Conservation (phyloP, 2,329 filamentous ascomycete genomes). For the Lecanicillium sp. region DNA sequence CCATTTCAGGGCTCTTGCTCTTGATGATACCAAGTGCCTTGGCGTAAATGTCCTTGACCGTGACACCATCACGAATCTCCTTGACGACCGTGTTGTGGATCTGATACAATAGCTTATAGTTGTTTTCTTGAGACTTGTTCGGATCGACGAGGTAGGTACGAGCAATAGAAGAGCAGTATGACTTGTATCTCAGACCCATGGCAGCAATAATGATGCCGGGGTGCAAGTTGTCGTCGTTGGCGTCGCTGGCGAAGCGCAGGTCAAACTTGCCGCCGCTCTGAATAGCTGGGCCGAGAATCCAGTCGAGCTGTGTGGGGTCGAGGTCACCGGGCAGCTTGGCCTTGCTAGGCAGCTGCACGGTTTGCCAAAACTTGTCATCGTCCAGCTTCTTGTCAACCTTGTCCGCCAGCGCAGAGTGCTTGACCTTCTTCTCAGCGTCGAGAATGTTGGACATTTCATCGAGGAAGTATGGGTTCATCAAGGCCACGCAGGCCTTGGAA, state of each 20-base stretch:
- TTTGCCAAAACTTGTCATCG: constrained; percentile 88
- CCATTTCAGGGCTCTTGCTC: constrained; percentile 87
- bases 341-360: constrained; percentile 58
- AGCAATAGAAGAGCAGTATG: constrained; percentile 86
- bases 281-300: constrained; percentile 83
- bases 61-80: constrained; percentile 78
- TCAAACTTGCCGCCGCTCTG: constrained; percentile 97
- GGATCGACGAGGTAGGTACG: constrained; percentile 95
- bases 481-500: constrained; percentile 84
- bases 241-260: constrained; percentile 68
- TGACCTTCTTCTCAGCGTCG: constrained; percentile 95
- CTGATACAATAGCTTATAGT: constrained; percentile 80
- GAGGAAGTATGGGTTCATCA: constrained; percentile 95
- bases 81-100: constrained; percentile 88
- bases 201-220: constrained; percentile 90
- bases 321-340: constrained; percentile 80
- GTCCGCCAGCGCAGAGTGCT: constrained; percentile 76
- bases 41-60: constrained; percentile 83
- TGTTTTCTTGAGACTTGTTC: constrained; percentile 89
- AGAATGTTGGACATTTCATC: constrained; percentile 97
- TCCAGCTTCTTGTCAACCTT: constrained; percentile 90
- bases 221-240: constrained; percentile 76
- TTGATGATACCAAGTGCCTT: constrained; percentile 77
- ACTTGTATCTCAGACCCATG: constrained; percentile 89
- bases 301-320: constrained; percentile 83